phyloP scores from a whole-genome alignment of 768 basidiomycete genomes.

The Mrakia hoshinonis region DNA sequence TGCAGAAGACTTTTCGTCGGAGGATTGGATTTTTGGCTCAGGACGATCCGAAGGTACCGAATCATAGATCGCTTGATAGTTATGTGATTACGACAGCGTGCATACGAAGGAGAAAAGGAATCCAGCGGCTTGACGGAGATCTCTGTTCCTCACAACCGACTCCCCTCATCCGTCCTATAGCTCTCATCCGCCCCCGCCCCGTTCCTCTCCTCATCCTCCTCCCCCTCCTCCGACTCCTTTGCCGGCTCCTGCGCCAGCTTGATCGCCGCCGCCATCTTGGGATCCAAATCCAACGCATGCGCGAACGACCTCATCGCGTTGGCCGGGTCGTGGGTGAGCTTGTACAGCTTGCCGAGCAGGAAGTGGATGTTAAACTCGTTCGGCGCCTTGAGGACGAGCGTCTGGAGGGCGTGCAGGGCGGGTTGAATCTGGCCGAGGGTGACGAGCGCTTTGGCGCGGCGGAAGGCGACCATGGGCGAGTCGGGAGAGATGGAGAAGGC shows the following conservation, averaged over 20 bases:
- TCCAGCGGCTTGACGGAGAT: background rate
- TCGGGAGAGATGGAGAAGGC: slow-evolving; percentile 72
- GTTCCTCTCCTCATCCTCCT: slow-evolving; percentile 55
- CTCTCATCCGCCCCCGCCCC: slow-evolving; percentile 34
- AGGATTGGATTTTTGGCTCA: too few species aligned
- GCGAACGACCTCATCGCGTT: slow-evolving; percentile 80
- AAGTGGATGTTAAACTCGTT: slow-evolving; percentile 96
- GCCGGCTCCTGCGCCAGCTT: slow-evolving; percentile 31
- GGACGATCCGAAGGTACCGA: too few species aligned
- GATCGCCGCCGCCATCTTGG: slow-evolving; percentile 69
- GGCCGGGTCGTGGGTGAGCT: slow-evolving; percentile 64
- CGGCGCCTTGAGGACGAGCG: slow-evolving; percentile 69
- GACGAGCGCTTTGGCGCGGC: slow-evolving; percentile 82
- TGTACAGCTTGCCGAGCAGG: slow-evolving; percentile 86
- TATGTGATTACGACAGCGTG: too few species aligned
- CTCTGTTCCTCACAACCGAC: background rate
- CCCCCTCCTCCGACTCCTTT: slow-evolving; percentile 43
- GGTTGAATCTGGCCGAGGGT: slow-evolving; percentile 74
- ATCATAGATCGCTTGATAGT: too few species aligned
- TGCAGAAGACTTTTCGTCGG: too few species aligned
- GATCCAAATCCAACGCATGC: slow-evolving; percentile 84
- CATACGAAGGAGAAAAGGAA: too few species aligned
- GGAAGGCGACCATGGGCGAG: slow-evolving; percentile 88
- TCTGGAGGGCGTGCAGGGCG: slow-evolving; percentile 72
- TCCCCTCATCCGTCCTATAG: background rate